These are phyloP conservation scores for Tillandsia fasciculata DNA, from an alignment of 176 grass and related monocot genomes.

Conservation along the genomic window DNA sequence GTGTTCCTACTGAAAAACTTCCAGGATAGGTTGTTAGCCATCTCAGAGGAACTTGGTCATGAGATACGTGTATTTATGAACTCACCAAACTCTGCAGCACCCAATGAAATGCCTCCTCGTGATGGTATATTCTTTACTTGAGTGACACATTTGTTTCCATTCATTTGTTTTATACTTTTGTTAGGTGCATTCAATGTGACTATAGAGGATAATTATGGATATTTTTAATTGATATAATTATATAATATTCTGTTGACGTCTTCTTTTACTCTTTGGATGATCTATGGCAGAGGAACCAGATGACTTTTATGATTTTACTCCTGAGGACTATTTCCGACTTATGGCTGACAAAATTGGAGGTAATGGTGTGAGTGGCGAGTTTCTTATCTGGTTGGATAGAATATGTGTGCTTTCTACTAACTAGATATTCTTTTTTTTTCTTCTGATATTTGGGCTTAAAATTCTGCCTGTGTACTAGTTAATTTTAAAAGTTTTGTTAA, in stretches of 20 bases:
- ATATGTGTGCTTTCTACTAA: neutral
- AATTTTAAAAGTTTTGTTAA: neutral
- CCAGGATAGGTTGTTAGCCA: conserved; percentile 61
- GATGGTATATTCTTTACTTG: conserved; percentile 33
- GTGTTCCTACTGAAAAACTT: conserved; percentile 26
- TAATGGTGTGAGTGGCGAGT: conserved; percentile 11
- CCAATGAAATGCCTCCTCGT: conserved; percentile 42
- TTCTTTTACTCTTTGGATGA: too few species aligned
- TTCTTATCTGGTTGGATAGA: neutral
- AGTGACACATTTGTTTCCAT: neutral
- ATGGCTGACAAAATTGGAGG: conserved; percentile 57
- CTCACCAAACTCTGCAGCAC: conserved; percentile 18
- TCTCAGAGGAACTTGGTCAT: conserved; percentile 57
- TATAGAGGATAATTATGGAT: neutral
- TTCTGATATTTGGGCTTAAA: neutral
- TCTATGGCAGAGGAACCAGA: conserved; percentile 58
- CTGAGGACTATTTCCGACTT: conserved; percentile 67
- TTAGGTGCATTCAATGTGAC: neutral
- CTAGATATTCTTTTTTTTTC: neutral
- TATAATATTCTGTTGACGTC: neutral
- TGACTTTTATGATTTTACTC: conserved; percentile 86
- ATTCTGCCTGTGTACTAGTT: neutral
- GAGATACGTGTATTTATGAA: conserved; percentile 67
- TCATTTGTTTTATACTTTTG: too few species aligned
- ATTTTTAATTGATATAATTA: too few species aligned